Base-by-base conservation (phyloP, 192 early-diverging fungal species). In the Phycomyces blakesleeanus region DNA sequence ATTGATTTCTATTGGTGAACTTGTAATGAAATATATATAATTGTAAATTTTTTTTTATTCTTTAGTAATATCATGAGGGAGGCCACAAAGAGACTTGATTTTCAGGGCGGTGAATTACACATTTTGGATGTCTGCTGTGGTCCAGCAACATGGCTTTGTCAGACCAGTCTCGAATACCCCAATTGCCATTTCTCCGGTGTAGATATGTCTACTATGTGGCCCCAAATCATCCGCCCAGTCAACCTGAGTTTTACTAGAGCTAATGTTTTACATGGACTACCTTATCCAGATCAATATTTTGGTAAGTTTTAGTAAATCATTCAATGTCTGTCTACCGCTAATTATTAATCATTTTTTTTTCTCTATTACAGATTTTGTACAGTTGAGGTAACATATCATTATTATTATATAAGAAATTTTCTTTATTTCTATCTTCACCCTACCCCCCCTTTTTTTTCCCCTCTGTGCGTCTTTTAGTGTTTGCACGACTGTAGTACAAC, bases 151-250 rank as follows among this genome's bases (percentile, higher is more conserved):
- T 68, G 66, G 66, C 24, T 68, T 0, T 68, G 66, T 50, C 57
- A 68, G 34, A 68, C 66, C 2, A 68, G 66, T 44, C 41, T 68
- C 10, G 66, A 68, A 34, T 68, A 68, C 24, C 66, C 66, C 0
- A 37, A 20, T 54, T 68, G 66, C 40, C 66, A 61, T 14, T 68
- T 68, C 47, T 39, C 49, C 14, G 66, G 66, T 44, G 42, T 68
- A 6, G 66, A 68, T 54, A 68, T 68, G 66, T 55, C 58, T 47
- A 53, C 16, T 18, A 10, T 68, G 15, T 68, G 66, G 66, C 66
- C 66, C 4, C 58, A 68, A 47, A 57, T 68, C 7, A 68, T 68
- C 54, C 58, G 66, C 11, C 66, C 66, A 24, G 66, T 55, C 20
- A 68, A 68, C n/a, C 39, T 68, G 5, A 47, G 38, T 20, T 68